phyloP scores from a whole-genome alignment of 495 filamentous ascomycete species.

The Cercophora scortea region DNA sequence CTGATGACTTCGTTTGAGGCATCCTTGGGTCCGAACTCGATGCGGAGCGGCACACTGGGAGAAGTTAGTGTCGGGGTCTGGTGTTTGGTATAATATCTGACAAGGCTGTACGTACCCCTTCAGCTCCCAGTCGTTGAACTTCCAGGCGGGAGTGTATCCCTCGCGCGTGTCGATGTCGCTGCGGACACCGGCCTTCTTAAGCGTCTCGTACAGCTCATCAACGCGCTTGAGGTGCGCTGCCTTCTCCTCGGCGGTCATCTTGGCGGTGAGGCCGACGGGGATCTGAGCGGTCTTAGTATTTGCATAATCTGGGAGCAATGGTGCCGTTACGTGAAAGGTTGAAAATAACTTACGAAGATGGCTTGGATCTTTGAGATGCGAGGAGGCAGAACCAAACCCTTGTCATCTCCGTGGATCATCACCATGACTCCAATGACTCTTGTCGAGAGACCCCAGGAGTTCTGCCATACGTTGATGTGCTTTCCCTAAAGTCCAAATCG shows the following conservation, averaged over 20 bases:
- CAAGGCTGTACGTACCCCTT: conserved; percentile 37
- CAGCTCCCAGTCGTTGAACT: conserved; percentile 97
- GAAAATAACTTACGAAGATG: neutral
- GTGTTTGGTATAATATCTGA: no score
- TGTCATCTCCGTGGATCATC: conserved; percentile 93
- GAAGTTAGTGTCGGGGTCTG: no score
- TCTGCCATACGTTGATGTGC: conserved; percentile 86
- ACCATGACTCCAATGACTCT: conserved; percentile 74
- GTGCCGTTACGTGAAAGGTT: conserved; percentile 76
- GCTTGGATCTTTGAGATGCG: conserved; percentile 63
- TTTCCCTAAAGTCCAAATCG: conserved; percentile 42
- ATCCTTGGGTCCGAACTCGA: conserved; percentile 95
- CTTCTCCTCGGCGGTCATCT: conserved; percentile 69
- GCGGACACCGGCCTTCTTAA: conserved; percentile 61
- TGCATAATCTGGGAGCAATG: conserved; percentile 35
- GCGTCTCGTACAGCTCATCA: conserved; percentile 53
- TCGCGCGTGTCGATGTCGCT: conserved; percentile 71
- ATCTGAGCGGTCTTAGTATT: conserved; percentile 62
- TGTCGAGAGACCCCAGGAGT: conserved; percentile 96
- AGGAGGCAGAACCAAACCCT: conserved; percentile 85
- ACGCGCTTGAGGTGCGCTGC: conserved; percentile 62
- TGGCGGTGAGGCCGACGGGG: conserved; percentile 89
- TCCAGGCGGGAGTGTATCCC: conserved; percentile 86
- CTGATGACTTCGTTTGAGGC: conserved; percentile 74
- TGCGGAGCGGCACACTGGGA: conserved; percentile 73